Base-by-base conservation (phyloP, 805 yeast species). In the Candida chauliodis region DNA sequence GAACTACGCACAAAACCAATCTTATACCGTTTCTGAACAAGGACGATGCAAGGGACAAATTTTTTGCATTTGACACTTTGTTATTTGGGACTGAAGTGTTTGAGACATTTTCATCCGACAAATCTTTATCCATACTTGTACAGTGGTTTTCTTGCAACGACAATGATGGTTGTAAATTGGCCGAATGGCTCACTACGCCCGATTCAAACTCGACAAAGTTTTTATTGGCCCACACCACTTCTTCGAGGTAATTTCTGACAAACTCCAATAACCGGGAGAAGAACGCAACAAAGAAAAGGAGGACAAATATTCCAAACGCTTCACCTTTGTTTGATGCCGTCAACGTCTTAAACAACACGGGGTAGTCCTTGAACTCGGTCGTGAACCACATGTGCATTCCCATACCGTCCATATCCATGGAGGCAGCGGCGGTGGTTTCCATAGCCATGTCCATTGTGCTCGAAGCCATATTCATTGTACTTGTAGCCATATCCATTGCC, bases 301-400 rank as follows among this genome's bases (percentile, higher is more conserved):
- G 61, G 24, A 78, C 61, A 51, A 84, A 84, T 11, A 84, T 82
- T 17, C 91, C 95, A 56, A 84, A 84, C 0, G 86, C 89, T 37
- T 73, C 71, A 8, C 71, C 88, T 18, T 74, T 74, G 29, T 60
- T 63, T 2, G 63, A 47, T 2, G 91, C 91, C 9, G 52, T 50
- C 33, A 84, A 58, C 0, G 62, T 59, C 41, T 68, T 59, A 61
- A 84, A 84, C 4, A 84, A 51, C 0, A 84, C 87, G 0, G 91
- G 88, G 45, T 78, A 77, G 28, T 68, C 58, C 2, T 56, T 45
- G 57, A 66, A 84, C 2, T 58, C 50, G 0, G 76, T 59, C 1
- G 83, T 76, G 49, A 84, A 59, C 49, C 66, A 75, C 61, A 68
- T 73, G 55, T 75, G 77, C 90, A 83, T 83, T 4, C 42, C 37